phyloP scores from a whole-genome alignment of 2,329 filamentous ascomycete species.

The Arthrobotrys musiformis region DNA sequence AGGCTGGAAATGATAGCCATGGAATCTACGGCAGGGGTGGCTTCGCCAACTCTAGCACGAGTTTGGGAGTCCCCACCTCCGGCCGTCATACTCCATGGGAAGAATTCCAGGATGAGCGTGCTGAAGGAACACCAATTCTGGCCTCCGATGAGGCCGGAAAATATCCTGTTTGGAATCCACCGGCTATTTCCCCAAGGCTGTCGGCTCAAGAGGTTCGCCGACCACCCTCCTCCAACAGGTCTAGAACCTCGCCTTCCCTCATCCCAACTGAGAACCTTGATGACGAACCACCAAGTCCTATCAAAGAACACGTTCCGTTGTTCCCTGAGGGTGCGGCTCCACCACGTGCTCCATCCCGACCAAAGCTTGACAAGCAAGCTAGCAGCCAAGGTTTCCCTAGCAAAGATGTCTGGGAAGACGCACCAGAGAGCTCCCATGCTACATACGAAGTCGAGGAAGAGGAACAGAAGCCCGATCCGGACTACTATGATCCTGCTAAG shows the following conservation, averaged over 20 bases:
- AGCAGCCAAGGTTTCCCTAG: conserved; percentile 80
- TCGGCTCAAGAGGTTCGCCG: conserved; percentile 42
- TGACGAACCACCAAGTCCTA: conserved; percentile 67
- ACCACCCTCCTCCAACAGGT: conserved; percentile 45
- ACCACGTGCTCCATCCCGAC: conserved; percentile 63
- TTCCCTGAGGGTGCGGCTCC: conserved; percentile 73
- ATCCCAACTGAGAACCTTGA: conserved; percentile 67
- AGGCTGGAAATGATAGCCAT: conserved; percentile 37
- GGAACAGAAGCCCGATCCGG: conserved; percentile 69
- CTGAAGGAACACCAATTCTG: conserved; percentile 53
- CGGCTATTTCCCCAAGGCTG: conserved; percentile 48
- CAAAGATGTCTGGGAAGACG: conserved; percentile 97
- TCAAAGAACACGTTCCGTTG: conserved; percentile 89
- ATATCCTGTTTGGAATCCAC: conserved; percentile 36
- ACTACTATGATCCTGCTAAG: conserved; percentile 63
- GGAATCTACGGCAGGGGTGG: conserved; percentile 38
- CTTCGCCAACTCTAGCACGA: conserved; percentile 44
- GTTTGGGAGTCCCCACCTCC: conserved; percentile 46
- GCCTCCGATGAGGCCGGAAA: conserved; percentile 55
- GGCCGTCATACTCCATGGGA: conserved; percentile 54
- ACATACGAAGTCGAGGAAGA: conserved; percentile 60
- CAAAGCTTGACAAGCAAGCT: conserved; percentile 66
- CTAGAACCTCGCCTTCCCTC: conserved; percentile 64
- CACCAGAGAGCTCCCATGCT: conserved; percentile 82
- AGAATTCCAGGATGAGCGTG: conserved; percentile 50